These are phyloP conservation scores for Cylindrotheca fusiformis DNA, from an alignment of 108 stramenopile species.

Conservation along the genomic window DNA sequence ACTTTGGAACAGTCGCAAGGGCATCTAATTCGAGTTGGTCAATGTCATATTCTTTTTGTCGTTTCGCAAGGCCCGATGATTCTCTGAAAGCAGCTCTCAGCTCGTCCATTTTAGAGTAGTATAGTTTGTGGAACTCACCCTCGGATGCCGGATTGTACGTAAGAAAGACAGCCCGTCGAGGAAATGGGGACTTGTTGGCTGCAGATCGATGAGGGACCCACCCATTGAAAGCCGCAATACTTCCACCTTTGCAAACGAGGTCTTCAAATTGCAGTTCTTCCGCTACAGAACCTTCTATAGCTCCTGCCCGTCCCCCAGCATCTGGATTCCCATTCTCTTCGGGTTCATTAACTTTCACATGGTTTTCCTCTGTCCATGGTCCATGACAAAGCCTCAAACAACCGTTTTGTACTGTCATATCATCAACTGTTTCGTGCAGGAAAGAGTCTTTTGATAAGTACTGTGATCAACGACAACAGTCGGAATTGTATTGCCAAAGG, in stretches of 20 bases:
- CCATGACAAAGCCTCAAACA: conserved; percentile 59
- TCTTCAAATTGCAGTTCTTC: conserved; percentile 41
- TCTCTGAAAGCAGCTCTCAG: conserved; percentile 34
- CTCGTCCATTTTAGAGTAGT: conserved; percentile 52
- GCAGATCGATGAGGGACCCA: conserved; percentile 61
- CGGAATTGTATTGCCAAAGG: too few species aligned
- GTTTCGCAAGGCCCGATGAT: conserved; percentile 24
- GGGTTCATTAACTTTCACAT: conserved; percentile 28
- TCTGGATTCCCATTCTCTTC: conserved; percentile 53
- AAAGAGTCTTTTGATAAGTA: not conserved
- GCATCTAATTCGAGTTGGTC: conserved; percentile 36
- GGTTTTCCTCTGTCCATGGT: conserved; percentile 37
- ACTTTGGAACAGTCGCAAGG: conserved; percentile 39
- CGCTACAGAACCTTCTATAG: conserved; percentile 38
- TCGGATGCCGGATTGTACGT: conserved; percentile 63
- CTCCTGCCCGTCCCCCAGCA: conserved; percentile 62
- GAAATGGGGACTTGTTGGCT: conserved; percentile 50
- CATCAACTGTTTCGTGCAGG: conserved; percentile 30
- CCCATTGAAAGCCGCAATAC: conserved; percentile 46
- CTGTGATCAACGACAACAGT: too few species aligned
- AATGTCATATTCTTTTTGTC: conserved; percentile 20
- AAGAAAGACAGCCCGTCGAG: conserved; percentile 58
- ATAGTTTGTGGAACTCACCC: conserved; percentile 48
- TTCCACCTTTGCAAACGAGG: conserved; percentile 46
- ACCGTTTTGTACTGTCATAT: conserved; percentile 59